Base-by-base conservation (phyloP, 1,139 yeast species). In the Candida sp. region DNA sequence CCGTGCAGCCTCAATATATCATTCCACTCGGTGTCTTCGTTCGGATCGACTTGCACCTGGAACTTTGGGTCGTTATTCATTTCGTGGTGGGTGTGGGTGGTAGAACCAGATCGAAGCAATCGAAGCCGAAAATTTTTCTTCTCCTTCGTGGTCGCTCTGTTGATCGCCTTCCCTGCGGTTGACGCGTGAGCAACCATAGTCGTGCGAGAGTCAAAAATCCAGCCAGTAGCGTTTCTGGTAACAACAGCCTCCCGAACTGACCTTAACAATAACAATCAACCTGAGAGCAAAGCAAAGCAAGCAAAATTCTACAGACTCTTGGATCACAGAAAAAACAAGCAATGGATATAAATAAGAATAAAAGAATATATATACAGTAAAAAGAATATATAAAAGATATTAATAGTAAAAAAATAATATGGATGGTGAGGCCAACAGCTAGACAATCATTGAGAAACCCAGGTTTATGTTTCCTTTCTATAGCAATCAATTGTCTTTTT, bases 1-100 rank as follows among this genome's bases (percentile, higher is more conserved):
- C 98, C 98, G 57, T 93, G 91, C 5, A 84, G 81, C 57, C 99
- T 77, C 45, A 94, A 78, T 57, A 94, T 92, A 69, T 94, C 99
- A 66, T 94, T 94, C 99, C 99, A 94, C 68, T 94, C 99, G 1
- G 99, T 94, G 66, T 94, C 99, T 69, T 94, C 99, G 56, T 83
- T 84, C 35, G 97, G 98, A 70, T 94, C 93, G 50, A 93, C 98
- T 69, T 92, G 93, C 48, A 92, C 96, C 61, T 88, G 90, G 64
- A 88, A 73, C 61, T 58, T 57, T 11, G 52, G 49, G 45, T 53
- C 50, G 40, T 51, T 54, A 37, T 56, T 52, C 55, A 53, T 52
- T 11, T 5, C 17, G 17, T 17, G 17, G 17, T 17, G 17, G 17
- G 17, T 17, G 17, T 17, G 17, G 17, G 17, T 17, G 17, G 17